A percentile compares a stretch with the other conserved stretches of the same genome.
Conservation (phyloP, 805 yeast genomes). For the Ogataea siamensis region DNA sequence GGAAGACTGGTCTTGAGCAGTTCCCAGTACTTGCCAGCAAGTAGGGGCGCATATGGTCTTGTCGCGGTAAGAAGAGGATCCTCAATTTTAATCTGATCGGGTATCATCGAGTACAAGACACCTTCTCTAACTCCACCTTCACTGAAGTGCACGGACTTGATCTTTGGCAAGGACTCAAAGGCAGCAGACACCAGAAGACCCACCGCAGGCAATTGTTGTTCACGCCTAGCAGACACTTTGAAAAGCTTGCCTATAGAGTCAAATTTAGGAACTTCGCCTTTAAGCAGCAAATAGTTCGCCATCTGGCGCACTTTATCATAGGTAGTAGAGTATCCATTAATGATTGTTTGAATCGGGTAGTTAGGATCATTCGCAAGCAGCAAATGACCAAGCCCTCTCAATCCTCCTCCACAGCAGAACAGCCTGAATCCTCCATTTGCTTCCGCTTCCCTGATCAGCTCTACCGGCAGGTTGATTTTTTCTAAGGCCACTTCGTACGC, state of each 20-base stretch:
- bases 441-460: slow-evolving; percentile 48
- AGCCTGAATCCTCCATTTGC: slow-evolving; percentile 59
- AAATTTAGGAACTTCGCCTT: slow-evolving; percentile 44
- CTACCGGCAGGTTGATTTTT: slow-evolving; percentile 51
- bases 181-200: slow-evolving; percentile 62
- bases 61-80: slow-evolving; percentile 73
- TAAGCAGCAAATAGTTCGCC: slow-evolving; percentile 50
- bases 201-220: slow-evolving; percentile 67
- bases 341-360: slow-evolving; percentile 68
- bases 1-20: slow-evolving; percentile 60
- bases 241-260: slow-evolving; percentile 45
- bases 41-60: slow-evolving; percentile 66
- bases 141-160: slow-evolving; percentile 62
- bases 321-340: slow-evolving; percentile 65
- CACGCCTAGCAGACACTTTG: slow-evolving; percentile 64
- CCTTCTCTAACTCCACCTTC: slow-evolving; percentile 84
- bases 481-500: slow-evolving; percentile 51
- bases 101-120: slow-evolving; percentile 59
- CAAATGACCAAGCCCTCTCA: slow-evolving; percentile 66
- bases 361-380: slow-evolving; percentile 46
- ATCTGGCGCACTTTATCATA: slow-evolving; percentile 49
- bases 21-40: slow-evolving; percentile 54
- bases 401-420: slow-evolving; percentile 73
- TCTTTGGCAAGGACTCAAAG: slow-evolving; percentile 56
- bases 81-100: slow-evolving; percentile 54